Percentiles rank a stretch among this genome's conserved stretches.
Evolutionary conservation across 2,329 filamentous ascomycete genomes (phyloP).

Genomic region (Cladobotryum protrusum): DNA sequence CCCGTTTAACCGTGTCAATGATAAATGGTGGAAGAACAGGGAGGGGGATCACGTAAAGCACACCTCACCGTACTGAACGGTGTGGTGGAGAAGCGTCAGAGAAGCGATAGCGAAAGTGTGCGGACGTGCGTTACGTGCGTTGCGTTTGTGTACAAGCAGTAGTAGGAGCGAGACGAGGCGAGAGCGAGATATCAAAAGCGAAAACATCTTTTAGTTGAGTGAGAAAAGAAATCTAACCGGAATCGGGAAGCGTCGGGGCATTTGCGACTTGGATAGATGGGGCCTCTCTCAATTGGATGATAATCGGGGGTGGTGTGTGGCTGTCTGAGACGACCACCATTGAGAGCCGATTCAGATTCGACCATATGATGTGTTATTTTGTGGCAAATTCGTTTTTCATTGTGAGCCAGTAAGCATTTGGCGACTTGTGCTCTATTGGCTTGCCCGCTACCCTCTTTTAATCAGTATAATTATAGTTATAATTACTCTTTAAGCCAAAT

Average conservation of each 20-base stretch:
- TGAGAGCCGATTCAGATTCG: background rate
- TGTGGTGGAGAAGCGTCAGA: background rate
- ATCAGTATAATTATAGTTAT: too few species aligned
- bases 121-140: too few species aligned
- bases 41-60: background rate
- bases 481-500: too few species aligned
- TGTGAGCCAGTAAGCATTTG: too few species aligned
- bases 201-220: background rate
- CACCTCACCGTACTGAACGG: background rate
- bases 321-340: background rate
- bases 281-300: background rate
- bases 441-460: too few species aligned
- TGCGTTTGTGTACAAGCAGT: too few species aligned
- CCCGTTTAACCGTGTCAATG: too few species aligned
- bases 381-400: background rate
- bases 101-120: too few species aligned
- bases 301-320: background rate
- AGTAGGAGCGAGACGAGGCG: too few species aligned
- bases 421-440: too few species aligned
- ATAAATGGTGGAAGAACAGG: too few species aligned
- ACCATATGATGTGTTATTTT: background rate
- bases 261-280: background rate
- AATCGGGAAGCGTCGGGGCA: background rate
- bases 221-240: slow-evolving; percentile 10
- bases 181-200: background rate